A percentile compares a stretch with the other conserved stretches of the same genome.
phyloP scores from a whole-genome alignment of 257 asterid species.

The Capsicum rhomboideum region DNA sequence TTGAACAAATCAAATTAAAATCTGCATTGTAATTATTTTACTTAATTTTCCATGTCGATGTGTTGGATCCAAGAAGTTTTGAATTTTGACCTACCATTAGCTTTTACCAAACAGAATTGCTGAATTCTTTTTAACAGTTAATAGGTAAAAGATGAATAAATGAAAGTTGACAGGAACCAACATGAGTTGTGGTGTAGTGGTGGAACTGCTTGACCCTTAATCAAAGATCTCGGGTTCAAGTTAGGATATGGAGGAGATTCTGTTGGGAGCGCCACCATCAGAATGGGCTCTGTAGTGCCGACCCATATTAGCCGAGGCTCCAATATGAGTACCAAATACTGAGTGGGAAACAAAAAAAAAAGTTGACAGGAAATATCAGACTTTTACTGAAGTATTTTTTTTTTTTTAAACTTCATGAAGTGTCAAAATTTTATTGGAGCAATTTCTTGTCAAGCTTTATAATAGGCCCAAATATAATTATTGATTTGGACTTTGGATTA shows the following conservation, averaged over 20 bases:
- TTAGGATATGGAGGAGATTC: too few relatives aligned
- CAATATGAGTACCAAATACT: too few relatives aligned
- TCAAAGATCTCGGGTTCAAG: too few relatives aligned
- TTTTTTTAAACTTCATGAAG: neutral
- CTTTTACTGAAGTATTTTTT: neutral
- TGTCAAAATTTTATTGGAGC: neutral
- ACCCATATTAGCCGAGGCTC: too few relatives aligned
- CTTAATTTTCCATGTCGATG: too few relatives aligned
- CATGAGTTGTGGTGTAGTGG: too few relatives aligned
- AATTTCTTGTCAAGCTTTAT: neutral
- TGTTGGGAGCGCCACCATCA: too few relatives aligned
- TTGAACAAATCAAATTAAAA: neutral
- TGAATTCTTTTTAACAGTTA: neutral
- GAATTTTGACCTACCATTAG: neutral
- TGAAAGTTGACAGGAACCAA: neutral
- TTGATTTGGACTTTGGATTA: neutral
- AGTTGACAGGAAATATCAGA: neutral
- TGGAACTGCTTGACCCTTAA: too few relatives aligned
- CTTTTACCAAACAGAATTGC: neutral
- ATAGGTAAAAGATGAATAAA: neutral
- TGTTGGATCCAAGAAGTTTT: neutral
- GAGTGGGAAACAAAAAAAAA: too few relatives aligned
- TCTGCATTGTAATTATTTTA: neutral
- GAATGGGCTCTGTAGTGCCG: too few relatives aligned
- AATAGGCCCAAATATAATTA: neutral